Evolutionary conservation across 140 eudicot species (phyloP), one percentile per base, ranked within the genome.

Genomic region (Senecio squalidus): DNA sequence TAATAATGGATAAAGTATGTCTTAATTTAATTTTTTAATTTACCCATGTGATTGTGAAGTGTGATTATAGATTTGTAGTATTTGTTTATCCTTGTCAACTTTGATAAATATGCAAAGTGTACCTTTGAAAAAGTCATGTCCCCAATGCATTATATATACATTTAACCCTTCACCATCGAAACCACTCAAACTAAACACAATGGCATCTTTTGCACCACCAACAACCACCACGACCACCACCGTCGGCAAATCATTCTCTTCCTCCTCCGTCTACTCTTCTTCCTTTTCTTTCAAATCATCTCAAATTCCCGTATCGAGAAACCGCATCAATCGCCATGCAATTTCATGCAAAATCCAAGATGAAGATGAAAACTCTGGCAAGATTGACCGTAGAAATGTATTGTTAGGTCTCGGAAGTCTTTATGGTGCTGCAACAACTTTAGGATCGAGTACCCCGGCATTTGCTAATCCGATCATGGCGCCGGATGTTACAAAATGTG

Each of bases 381-480:
- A 49, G 52, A 54, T 82, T 22, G 90, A 85, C 64, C 52, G 95
- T 31, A 59, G 95, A 52, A 75, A 82, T 27, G 30, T 85, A 30
- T 68, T 85, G 16, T 63, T 82, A 28, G 95, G 95, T 21, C 55
- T 78, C 1, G 95, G 90, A 3, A 87, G 95, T 6, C 80, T 82
- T 3, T 85, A 80, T 8, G 90, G 95, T 1, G 84, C 81, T 2
- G 75, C 93, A 3, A 47, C 84, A 23, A 55, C 72, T 41, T 67
- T 82, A 1, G 57, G 73, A 4, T 7, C 73, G 0, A 68, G 67
- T 22, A 78, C 79, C 2, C 13, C 49, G 3, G 83, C 82, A 9
- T 39, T 58, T 4, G 95, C 91, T 0, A 64, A 71, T 10, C 95
- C 95, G 6, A 60, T 82, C 16, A 16, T 71, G 51, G 67, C 82